Evolutionary conservation across 106 monocot species (phyloP), one percentile per base, ranked within the genome.

Genomic region (Dendrobium catenatum): DNA sequence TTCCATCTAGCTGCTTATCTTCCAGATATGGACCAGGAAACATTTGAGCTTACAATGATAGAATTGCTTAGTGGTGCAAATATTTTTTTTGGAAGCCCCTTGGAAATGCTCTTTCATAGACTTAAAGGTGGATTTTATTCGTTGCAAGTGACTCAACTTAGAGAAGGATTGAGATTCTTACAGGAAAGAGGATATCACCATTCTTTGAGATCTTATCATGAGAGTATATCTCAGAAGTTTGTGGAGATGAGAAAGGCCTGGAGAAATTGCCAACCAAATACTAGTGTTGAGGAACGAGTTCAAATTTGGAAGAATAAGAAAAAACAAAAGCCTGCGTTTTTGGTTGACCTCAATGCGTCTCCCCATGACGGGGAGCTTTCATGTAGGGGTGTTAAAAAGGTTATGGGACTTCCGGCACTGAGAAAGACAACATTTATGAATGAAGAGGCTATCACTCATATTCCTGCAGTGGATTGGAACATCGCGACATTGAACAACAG

Each of bases 11-110:
- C 93, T 82, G 87, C 93, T 49, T 89, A 87, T 85, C 93, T 99
- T 46, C 98, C 98, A 5, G 93, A 91, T 84, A 86, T 99, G 91
- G 98, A 95, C 72, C 83, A 85, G 51, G 79, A 91, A 46, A 89
- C 89, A 72, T 99, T 99, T 86, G 84, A 67, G 82, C 16, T 84
- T 40, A 91, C 89, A 18, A 80, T 99, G 79, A 87, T 86, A 49
- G 91, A 95, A 78, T 84, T 99, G 82, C 87, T 99, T 27, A 80
- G 31, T 77, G 93, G 98, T 27, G 85, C 66, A 43, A 83, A 86
- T 79, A 33, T 95, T 70, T 93, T 83, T 77, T 99, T 99, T 85
- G 95, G 95, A 49, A 99, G 79, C 83, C 98, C 95, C 0, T 31
- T 93, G 78, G 90, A 84, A 17, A 83, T 42, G 7, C 79, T 95